A percentile compares a stretch with the other conserved stretches of the same genome.
Evolutionary conservation across 306 rosid genomes (phyloP).

Genomic region (Alnus glutinosa): DNA sequence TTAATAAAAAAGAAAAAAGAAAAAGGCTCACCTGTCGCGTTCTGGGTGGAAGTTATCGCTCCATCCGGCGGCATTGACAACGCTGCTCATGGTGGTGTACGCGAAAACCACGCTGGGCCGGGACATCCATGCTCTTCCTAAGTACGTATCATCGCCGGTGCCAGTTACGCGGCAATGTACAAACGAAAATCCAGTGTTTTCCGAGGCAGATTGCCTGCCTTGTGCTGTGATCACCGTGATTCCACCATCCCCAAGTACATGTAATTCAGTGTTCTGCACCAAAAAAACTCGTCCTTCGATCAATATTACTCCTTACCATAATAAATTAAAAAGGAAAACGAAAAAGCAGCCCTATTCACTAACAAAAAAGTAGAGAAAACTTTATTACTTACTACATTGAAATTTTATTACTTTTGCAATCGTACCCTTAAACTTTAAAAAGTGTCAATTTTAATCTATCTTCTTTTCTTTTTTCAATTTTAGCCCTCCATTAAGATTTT

Average conservation of each 20-base stretch:
- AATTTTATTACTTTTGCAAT: no score
- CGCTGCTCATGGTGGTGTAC: constrained; percentile 31
- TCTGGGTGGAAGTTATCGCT: constrained; percentile 11
- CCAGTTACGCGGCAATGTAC: constrained; percentile 54
- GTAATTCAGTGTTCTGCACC: constrained; percentile 39
- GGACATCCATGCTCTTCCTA: constrained; percentile 64
- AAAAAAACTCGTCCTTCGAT: no score
- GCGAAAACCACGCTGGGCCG: constrained; percentile 42
- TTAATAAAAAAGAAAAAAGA: no score
- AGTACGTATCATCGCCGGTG: constrained; percentile 23
- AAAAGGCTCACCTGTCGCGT: constrained; percentile 14
- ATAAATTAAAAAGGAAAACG: no score
- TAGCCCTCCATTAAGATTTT: no score
- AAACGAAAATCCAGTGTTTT: constrained; percentile 40
- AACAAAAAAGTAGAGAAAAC: no score
- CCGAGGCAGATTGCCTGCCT: constrained; percentile 30
- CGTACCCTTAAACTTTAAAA: no score
- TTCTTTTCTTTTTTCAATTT: no score
- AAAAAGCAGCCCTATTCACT: no score
- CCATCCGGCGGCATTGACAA: constrained; percentile 47
- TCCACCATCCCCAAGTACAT: constrained; percentile 22
- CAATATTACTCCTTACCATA: no score
- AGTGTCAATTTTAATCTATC: no score
- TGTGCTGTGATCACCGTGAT: constrained; percentile 55
- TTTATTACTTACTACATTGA: no score